Percentiles rank a stretch among this genome's conserved stretches.
phyloP scores from a whole-genome alignment of 331 rosid species.

The Phaseolus coccineus region DNA sequence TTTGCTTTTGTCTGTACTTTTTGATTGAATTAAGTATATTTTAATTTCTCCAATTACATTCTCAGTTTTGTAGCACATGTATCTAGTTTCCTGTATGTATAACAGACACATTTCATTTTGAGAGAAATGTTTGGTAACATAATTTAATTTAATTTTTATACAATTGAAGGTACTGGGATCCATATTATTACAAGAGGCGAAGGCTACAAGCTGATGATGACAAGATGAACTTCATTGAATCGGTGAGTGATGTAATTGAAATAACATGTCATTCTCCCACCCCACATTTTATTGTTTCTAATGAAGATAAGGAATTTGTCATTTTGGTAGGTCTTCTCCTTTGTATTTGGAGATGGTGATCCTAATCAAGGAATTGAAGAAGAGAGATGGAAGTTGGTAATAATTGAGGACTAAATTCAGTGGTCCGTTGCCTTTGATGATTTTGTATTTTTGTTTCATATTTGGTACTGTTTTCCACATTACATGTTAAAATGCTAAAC shows the following conservation, averaged over 20 bases:
- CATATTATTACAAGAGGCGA: conserved; percentile 85
- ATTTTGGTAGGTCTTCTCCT: conserved; percentile 80
- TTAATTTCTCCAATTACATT: neutral
- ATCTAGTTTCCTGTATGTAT: conserved; percentile 17
- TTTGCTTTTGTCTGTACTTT: neutral
- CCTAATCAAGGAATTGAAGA: conserved; percentile 99
- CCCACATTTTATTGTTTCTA: neutral
- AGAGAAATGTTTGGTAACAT: conserved; percentile 39
- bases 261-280: conserved; percentile 7
- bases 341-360: conserved; percentile 99
- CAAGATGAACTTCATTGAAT: conserved; percentile 90
- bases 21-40: neutral
- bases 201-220: conserved; percentile 68
- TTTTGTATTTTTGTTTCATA: neutral
- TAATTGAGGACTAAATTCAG: conserved; percentile 85
- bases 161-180: conserved; percentile 95
- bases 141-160: conserved; percentile 23
- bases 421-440: conserved; percentile 80
- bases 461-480: conserved; percentile 14
- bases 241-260: conserved; percentile 63
- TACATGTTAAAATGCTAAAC: conserved; percentile 24
- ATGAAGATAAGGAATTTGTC: conserved; percentile 25
- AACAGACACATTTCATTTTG: neutral
- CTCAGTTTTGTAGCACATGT: conserved; percentile 1
- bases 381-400: conserved; percentile 99